Percentiles rank a stretch among this genome's conserved stretches.
Conservation (phyloP, 805 yeast genomes). For the Helenozyma rhizophorensis region DNA sequence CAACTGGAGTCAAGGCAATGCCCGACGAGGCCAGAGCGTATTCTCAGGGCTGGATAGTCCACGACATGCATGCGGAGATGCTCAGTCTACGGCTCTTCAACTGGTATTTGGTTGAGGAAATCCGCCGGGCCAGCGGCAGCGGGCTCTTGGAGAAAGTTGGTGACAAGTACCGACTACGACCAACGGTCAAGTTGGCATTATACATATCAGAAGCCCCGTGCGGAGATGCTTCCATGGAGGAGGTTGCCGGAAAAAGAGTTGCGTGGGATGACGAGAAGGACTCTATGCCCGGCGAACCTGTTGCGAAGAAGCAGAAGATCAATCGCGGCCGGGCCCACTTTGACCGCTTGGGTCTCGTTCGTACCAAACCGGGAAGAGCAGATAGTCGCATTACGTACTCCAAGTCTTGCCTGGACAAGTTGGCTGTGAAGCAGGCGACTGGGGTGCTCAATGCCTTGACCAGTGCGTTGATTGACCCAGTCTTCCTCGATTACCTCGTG, state of each 20-base stretch:
- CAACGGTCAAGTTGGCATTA: conserved; percentile 41
- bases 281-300: too few species aligned
- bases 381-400: conserved; percentile 72
- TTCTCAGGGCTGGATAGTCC: conserved; percentile 61
- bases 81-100: conserved; percentile 71
- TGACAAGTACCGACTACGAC: conserved; percentile 26
- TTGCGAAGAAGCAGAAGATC: conserved; percentile 11
- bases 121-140: conserved; percentile 4
- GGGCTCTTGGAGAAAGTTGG: conserved; percentile 13
- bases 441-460: conserved; percentile 51
- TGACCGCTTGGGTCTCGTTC: conserved; percentile 54
- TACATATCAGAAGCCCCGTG: conserved; percentile 80
- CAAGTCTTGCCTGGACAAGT: conserved; percentile 87
- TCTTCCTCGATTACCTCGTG: conserved; percentile 47
- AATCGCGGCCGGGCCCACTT: conserved; percentile 64
- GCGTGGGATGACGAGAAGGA: conserved; percentile 18
- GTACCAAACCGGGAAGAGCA: conserved; percentile 90
- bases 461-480: conserved; percentile 28
- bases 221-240: conserved; percentile 78
- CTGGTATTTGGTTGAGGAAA: conserved; percentile 49
- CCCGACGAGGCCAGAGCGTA: conserved; percentile 49
- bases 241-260: conserved; percentile 16
- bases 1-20: conserved; percentile 81
- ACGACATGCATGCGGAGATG: conserved; percentile 90
- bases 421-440: conserved; percentile 56